phyloP scores from a whole-genome alignment of 192 early-diverging fungal genomes.

The Geranomyces michiganensis region DNA sequence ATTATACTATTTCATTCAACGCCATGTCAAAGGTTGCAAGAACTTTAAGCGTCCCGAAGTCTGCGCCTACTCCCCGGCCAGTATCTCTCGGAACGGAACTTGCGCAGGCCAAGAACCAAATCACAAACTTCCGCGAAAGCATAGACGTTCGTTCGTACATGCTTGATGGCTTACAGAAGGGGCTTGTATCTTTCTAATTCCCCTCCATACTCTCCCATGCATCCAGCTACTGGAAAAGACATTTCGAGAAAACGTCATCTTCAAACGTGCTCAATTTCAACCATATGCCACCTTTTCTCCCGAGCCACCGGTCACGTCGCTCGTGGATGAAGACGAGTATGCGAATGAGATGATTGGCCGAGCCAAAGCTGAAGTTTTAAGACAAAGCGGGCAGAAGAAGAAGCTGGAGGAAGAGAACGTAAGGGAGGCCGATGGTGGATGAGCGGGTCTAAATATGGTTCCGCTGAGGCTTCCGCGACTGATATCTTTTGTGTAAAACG shows the following conservation, averaged over 20 bases:
- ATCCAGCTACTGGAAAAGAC: conserved; percentile 25
- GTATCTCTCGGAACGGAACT: conserved; percentile 9
- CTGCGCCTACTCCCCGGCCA: background rate
- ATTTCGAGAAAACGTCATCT: conserved; percentile 25
- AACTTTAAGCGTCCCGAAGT: background rate
- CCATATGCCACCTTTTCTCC: conserved; percentile 35
- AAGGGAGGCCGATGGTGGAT: background rate
- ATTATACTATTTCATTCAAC: no score
- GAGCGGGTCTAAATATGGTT: no score
- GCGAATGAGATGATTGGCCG: conserved; percentile 30
- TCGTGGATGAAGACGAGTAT: conserved; percentile 20
- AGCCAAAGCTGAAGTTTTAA: conserved; percentile 29
- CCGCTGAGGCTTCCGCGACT: no score
- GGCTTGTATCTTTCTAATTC: background rate
- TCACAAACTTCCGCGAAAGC: conserved; percentile 6
- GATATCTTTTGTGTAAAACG: no score
- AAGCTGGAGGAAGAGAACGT: conserved; percentile 35
- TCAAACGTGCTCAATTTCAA: conserved; percentile 34
- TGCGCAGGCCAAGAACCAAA: conserved; percentile 25
- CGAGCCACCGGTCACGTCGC: conserved; percentile 12
- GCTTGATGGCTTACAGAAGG: background rate
- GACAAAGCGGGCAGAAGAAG: conserved; percentile 16
- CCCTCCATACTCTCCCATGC: background rate
- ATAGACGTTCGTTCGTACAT: conserved; percentile 11
- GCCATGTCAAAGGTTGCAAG: no score